phyloP scores from a whole-genome alignment of 495 filamentous ascomycete genomes.

The Neurospora hispaniola region DNA sequence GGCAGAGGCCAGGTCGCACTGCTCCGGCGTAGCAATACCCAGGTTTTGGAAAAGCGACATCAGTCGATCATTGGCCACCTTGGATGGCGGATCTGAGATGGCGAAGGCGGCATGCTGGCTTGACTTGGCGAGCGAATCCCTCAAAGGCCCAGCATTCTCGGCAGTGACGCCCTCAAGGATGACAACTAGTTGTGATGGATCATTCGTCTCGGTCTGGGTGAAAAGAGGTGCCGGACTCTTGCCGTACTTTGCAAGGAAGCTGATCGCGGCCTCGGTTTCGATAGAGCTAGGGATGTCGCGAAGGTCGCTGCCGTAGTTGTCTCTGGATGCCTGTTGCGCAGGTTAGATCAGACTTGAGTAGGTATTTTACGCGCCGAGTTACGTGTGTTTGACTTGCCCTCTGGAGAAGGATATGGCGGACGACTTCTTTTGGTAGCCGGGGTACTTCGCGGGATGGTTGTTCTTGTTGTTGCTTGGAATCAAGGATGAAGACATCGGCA shows the following conservation, averaged over 20 bases:
- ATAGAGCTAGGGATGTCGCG: conserved; percentile 30
- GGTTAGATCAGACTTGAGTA: conserved; percentile 19
- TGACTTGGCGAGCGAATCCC: conserved; percentile 18
- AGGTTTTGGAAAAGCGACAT: conserved; percentile 20
- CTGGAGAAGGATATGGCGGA: conserved; percentile 26
- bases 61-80: conserved; percentile 25
- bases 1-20: conserved; percentile 28
- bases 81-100: conserved; percentile 29
- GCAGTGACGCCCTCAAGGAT: conserved; percentile 37
- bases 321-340: conserved; percentile 29
- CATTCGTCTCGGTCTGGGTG: conserved; percentile 12
- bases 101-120: conserved; percentile 31
- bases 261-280: conserved; percentile 27
- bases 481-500: conserved; percentile 23
- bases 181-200: conserved; percentile 38
- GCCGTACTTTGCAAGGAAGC: conserved; percentile 31
- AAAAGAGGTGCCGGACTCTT: conserved; percentile 33
- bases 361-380: conserved; percentile 5
- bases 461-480: conserved; percentile 5
- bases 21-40: conserved; percentile 9
- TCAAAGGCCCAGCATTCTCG: conserved; percentile 20
- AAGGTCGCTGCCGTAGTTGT: conserved; percentile 24
- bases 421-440: conserved; percentile 23
- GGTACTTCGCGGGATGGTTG: conserved; percentile 10
- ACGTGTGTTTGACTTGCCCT: conserved; percentile 9